phyloP scores from a whole-genome alignment of 2,329 filamentous ascomycete genomes.

The Botrytis deweyae region DNA sequence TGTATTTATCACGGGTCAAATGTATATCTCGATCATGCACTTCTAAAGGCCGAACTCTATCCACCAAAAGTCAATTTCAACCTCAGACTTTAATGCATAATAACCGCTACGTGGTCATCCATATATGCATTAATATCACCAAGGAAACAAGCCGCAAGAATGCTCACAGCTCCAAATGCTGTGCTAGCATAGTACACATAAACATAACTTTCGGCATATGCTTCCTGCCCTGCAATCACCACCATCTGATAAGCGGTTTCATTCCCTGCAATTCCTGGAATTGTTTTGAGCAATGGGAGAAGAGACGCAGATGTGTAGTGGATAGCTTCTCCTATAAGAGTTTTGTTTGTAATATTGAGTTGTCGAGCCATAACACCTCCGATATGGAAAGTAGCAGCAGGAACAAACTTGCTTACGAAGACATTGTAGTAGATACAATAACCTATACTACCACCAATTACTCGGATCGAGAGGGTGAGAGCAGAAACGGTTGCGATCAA shows the following conservation, averaged over 20 bases:
- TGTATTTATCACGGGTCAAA: background rate
- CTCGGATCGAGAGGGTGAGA: conserved; percentile 66
- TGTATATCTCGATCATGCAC: background rate
- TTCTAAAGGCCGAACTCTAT: background rate
- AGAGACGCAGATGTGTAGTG: conserved; percentile 27
- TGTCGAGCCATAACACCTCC: conserved; percentile 38
- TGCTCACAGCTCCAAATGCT: conserved; percentile 56
- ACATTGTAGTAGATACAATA: conserved; percentile 59
- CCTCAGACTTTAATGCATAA: conserved; percentile 8
- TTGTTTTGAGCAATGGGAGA: conserved; percentile 43
- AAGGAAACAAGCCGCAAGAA: conserved; percentile 56
- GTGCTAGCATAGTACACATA: conserved; percentile 48
- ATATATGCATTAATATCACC: conserved; percentile 55
- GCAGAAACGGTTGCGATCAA: conserved; percentile 68
- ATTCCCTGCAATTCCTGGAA: conserved; percentile 46
- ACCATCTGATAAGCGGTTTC: conserved; percentile 50
- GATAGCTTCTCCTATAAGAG: conserved; percentile 48
- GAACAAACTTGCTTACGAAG: conserved; percentile 46
- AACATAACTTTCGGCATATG: conserved; percentile 20
- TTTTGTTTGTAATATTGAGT: conserved; percentile 46
- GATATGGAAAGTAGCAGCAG: conserved; percentile 26
- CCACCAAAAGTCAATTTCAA: background rate
- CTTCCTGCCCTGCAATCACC: conserved; percentile 49
- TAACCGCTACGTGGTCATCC: conserved; percentile 25
- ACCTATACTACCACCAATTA: conserved; percentile 64